Evolutionary conservation across 2,329 filamentous ascomycete genomes (phyloP).

Genomic region (Trichoderma brevicompactum): DNA sequence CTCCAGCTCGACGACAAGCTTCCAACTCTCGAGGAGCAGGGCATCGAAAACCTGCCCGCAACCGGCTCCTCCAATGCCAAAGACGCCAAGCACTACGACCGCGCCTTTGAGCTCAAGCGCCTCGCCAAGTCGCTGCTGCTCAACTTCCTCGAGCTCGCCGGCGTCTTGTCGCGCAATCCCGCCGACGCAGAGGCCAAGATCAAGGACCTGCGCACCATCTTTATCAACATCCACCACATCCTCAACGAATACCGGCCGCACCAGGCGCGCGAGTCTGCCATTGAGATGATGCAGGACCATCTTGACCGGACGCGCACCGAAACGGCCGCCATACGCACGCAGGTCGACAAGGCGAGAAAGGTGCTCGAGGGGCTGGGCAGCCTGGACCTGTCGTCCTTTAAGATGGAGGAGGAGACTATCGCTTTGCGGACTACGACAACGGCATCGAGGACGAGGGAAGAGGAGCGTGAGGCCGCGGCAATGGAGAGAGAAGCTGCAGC

Average conservation of each 20-base stretch:
- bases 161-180: conserved; percentile 45
- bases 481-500: conserved; percentile 41
- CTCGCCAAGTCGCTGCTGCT: conserved; percentile 84
- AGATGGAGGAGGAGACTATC: conserved; percentile 30
- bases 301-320: conserved; percentile 73
- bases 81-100: conserved; percentile 62
- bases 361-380: conserved; percentile 71
- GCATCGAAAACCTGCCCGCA: conserved; percentile 67
- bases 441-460: conserved; percentile 20
- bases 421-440: background rate
- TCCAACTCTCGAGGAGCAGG: conserved; percentile 69
- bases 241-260: conserved; percentile 95
- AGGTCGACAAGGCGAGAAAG: conserved; percentile 72
- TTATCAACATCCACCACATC: conserved; percentile 90
- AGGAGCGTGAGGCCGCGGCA: conserved; percentile 31
- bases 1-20: conserved; percentile 62
- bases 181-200: conserved; percentile 69
- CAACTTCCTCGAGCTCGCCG: conserved; percentile 85
- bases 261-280: conserved; percentile 86
- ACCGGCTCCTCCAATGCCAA: conserved; percentile 48
- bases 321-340: conserved; percentile 68
- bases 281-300: conserved; percentile 85
- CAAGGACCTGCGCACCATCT: conserved; percentile 76
- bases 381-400: conserved; percentile 43
- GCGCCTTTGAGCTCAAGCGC: conserved; percentile 71